Percentiles rank a stretch among this genome's conserved stretches.
Conservation (phyloP, 78 protist species). For the Dictyostelium capitatum region DNA sequence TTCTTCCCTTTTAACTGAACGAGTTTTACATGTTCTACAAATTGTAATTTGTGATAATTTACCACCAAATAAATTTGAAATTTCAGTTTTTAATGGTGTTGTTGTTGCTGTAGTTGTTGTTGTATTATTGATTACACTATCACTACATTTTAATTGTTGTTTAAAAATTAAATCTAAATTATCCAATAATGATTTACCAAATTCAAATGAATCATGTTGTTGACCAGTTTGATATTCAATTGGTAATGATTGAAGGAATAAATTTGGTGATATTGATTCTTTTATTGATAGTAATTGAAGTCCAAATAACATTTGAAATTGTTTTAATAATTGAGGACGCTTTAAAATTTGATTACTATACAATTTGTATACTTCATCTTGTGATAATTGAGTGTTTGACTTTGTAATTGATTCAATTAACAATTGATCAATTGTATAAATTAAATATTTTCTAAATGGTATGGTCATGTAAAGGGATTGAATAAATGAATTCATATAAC, state of each 20-base stretch:
- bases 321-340: constrained; percentile 8
- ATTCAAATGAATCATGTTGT: constrained; percentile 67
- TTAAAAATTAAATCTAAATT: constrained; percentile 28
- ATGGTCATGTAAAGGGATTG: constrained; percentile 65
- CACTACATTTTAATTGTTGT: not conserved
- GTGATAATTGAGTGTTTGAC: not conserved
- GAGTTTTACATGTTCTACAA: constrained; percentile 30
- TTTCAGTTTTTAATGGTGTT: not conserved
- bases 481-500: constrained; percentile 71
- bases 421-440: not conserved
- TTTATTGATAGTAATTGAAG: constrained; percentile 4
- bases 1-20: constrained; percentile 6
- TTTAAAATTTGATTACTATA: not conserved
- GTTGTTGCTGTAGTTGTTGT: not conserved
- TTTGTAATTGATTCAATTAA: not conserved
- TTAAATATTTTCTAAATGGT: constrained; percentile 21
- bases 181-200: constrained; percentile 38
- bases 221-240: constrained; percentile 30
- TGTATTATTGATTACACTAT: not conserved
- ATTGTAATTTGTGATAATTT: not conserved
- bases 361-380: not conserved
- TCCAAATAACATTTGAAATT: constrained; percentile 42
- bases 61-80: constrained; percentile 43
- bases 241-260: constrained; percentile 15
- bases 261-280: constrained; percentile 9